These are phyloP conservation scores for Exophiala calicioides DNA, from an alignment of 2,329 filamentous ascomycete species.

Conservation along the genomic window DNA sequence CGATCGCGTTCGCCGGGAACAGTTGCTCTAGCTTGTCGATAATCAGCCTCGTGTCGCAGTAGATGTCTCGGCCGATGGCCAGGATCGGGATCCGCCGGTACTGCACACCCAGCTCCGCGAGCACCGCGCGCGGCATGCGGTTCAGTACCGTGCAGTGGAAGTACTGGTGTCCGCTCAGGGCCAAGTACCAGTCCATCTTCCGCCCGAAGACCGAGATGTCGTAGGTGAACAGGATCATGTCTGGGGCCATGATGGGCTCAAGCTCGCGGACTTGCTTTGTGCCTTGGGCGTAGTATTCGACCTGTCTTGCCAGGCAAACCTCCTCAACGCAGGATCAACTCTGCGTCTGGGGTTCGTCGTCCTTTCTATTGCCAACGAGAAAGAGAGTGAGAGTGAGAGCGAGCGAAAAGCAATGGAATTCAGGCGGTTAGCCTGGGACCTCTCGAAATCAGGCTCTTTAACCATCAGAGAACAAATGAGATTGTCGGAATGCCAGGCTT, in stretches of 20 bases:
- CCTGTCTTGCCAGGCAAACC: too few relatives aligned
- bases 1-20: constrained; percentile 48
- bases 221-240: constrained; percentile 23
- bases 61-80: constrained; percentile 66
- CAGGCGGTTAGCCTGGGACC: too few relatives aligned
- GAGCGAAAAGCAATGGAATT: too few relatives aligned
- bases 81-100: constrained; percentile 71
- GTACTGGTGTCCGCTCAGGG: constrained; percentile 10
- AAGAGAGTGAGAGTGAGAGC: too few relatives aligned
- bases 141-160: constrained; percentile 17
- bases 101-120: constrained; percentile 60
- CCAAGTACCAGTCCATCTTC: constrained; percentile 21
- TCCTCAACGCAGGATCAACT: too few relatives aligned
- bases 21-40: constrained; percentile 62
- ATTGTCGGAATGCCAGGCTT: too few relatives aligned
- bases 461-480: too few relatives aligned
- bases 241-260: constrained; percentile 9
- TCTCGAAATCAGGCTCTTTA: too few relatives aligned
- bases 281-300: too few relatives aligned
- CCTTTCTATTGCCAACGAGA: too few relatives aligned
- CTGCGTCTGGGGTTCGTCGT: too few relatives aligned
- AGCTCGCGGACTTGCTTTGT: too few relatives aligned
- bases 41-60: constrained; percentile 69
- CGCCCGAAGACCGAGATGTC: constrained; percentile 18
- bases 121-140: constrained; percentile 62